phyloP scores from a whole-genome alignment of 176 grass and related monocot genomes.

The Avena sativa region DNA sequence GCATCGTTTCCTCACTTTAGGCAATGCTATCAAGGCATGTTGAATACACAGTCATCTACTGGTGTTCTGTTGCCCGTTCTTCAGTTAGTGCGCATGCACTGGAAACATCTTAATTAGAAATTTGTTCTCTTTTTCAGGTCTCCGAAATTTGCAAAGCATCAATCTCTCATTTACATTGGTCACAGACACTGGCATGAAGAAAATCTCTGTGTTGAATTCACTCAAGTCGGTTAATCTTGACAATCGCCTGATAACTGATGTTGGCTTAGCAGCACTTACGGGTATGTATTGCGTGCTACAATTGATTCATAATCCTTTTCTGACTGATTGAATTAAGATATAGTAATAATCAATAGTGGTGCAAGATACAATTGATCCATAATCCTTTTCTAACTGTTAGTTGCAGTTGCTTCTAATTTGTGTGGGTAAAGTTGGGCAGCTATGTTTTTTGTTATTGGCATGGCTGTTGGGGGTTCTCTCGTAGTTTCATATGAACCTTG shows the following conservation, averaged over 20 bases:
- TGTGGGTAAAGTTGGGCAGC: not conserved
- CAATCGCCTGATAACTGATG: conserved; percentile 85
- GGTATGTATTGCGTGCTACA: conserved; percentile 49
- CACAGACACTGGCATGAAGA: conserved; percentile 81
- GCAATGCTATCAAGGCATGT: not conserved
- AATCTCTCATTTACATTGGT: conserved; percentile 94
- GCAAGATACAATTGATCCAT: not conserved
- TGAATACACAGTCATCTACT: conserved; percentile 19
- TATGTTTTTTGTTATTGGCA: conserved; percentile 2
- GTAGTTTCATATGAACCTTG: not conserved
- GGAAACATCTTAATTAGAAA: conserved; percentile 24
- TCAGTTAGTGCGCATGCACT: not conserved
- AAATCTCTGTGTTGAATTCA: conserved; percentile 64
- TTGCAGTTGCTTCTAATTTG: conserved; percentile 2
- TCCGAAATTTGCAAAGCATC: conserved; percentile 71
- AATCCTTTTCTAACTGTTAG: not conserved
- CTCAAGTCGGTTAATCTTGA: conserved; percentile 93
- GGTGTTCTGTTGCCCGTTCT: not conserved
- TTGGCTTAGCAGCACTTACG: conserved; percentile 78
- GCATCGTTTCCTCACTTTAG: not conserved
- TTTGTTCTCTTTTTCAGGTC: conserved; percentile 54
- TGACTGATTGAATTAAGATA: not conserved
- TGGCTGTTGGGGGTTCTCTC: too few relatives aligned
- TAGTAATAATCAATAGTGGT: not conserved
- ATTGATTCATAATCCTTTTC: conserved; percentile 21